Conservation (phyloP, 441 rosid genomes). For the Aleurites moluccanus region DNA sequence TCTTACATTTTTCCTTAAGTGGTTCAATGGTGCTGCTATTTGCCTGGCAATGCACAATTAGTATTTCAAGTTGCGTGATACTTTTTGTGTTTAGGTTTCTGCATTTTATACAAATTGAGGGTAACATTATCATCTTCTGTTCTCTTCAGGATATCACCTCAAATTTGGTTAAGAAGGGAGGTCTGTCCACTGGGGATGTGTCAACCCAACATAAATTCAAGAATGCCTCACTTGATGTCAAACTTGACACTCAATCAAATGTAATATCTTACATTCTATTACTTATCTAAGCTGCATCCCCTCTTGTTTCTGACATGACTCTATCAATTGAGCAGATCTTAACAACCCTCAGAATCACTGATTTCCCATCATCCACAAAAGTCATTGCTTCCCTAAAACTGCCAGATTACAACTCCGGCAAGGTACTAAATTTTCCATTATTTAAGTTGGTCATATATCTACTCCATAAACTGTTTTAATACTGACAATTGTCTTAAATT, state of each 20-base stretch:
- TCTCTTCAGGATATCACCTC: conserved; percentile 36
- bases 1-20: not conserved
- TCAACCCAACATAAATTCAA: conserved; percentile 32
- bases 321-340: conserved; percentile 34
- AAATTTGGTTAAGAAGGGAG: conserved; percentile 37
- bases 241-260: conserved; percentile 39
- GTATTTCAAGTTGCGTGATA: not conserved
- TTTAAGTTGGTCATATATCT: too few relatives aligned
- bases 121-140: not conserved
- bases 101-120: not conserved
- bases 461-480: too few relatives aligned
- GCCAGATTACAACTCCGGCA: conserved; percentile 47
- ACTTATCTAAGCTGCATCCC: not conserved
- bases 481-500: too few relatives aligned
- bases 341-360: conserved; percentile 32
- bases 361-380: conserved; percentile 42
- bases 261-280: not conserved
- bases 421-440: conserved; percentile 27
- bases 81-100: not conserved
- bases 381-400: conserved; percentile 38
- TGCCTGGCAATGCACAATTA: not conserved
- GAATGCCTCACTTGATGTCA: conserved; percentile 37
- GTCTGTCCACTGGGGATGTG: conserved; percentile 40
- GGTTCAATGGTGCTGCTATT: not conserved
- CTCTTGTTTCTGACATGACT: not conserved